These are phyloP conservation scores for Calonectria honghensis DNA, from an alignment of 2,329 filamentous ascomycete genomes.

Conservation along the genomic window DNA sequence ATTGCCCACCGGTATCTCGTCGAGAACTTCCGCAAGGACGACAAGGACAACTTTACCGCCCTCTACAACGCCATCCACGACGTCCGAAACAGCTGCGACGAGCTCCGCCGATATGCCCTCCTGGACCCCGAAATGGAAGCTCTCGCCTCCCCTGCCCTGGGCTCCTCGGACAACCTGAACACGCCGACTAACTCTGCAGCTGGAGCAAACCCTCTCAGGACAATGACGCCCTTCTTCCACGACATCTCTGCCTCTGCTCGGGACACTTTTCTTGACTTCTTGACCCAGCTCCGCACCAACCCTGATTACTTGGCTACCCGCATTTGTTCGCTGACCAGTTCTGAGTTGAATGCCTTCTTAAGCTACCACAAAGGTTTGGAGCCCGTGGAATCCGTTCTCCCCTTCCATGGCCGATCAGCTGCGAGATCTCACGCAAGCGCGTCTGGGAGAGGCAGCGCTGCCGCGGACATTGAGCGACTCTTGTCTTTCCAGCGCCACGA, in stretches of 20 bases:
- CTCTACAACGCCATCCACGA: constrained; percentile 87
- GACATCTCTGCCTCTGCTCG: constrained; percentile 85
- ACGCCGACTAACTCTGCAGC: constrained; percentile 66
- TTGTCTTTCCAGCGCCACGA: constrained; percentile 93
- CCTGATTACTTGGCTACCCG: constrained; percentile 91
- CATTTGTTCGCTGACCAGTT: constrained; percentile 82
- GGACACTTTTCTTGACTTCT: constrained; percentile 85
- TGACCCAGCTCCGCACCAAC: constrained; percentile 89
- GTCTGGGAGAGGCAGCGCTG: constrained; percentile 69
- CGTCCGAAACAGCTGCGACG: constrained; percentile 85
- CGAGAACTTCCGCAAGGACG: constrained; percentile 85
- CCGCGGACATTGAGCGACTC: constrained; percentile 84
- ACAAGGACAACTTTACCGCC: constrained; percentile 84
- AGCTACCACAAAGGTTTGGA: constrained; percentile 87
- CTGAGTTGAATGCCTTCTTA: constrained; percentile 86
- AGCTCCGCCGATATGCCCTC: constrained; percentile 81
- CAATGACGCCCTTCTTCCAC: constrained; percentile 76
- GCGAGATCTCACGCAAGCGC: constrained; percentile 66
- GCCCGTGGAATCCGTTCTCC: constrained; percentile 87
- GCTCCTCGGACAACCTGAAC: constrained; percentile 70
- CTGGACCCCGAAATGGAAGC: constrained; percentile 83
- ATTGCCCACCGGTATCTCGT: constrained; percentile 84
- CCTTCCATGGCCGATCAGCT: constrained; percentile 75
- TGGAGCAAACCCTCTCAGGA: constrained; percentile 60
- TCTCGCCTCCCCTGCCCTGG: constrained; percentile 63